Percentiles rank a stretch among this genome's conserved stretches.
phyloP scores from a whole-genome alignment of 306 rosid species.

The Begonia peltatifolia region DNA sequence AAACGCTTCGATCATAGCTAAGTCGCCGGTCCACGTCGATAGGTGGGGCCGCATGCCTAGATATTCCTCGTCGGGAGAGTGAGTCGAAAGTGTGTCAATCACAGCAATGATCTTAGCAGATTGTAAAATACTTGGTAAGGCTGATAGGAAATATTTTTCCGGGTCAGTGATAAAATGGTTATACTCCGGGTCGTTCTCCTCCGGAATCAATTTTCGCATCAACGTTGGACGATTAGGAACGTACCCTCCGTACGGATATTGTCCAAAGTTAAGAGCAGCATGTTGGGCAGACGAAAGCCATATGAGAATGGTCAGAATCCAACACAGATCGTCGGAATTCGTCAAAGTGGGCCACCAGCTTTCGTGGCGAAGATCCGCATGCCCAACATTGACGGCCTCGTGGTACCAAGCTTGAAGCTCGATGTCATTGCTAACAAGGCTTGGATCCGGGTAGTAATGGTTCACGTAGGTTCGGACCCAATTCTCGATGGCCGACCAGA shows the following conservation, averaged over 20 bases:
- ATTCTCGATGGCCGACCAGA: slow-evolving; percentile 69
- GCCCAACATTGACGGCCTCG: slow-evolving; percentile 79
- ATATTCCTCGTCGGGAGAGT: slow-evolving; percentile 89
- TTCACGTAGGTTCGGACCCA: slow-evolving; percentile 58
- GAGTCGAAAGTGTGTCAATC: slow-evolving; percentile 78
- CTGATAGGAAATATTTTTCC: slow-evolving; percentile 54
- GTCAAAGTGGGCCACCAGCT: slow-evolving; percentile 79
- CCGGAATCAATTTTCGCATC: slow-evolving; percentile 62
- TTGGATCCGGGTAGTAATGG: slow-evolving; percentile 48
- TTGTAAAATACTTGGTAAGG: slow-evolving; percentile 61
- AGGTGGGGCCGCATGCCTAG: slow-evolving; percentile 61
- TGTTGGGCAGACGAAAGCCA: slow-evolving; percentile 90
- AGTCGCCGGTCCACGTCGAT: slow-evolving; percentile 59
- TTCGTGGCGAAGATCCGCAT: slow-evolving; percentile 43
- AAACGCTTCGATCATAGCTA: slow-evolving; percentile 45
- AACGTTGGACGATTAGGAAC: slow-evolving; percentile 82
- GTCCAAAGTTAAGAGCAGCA: slow-evolving; percentile 84
- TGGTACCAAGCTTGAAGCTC: slow-evolving; percentile 77
- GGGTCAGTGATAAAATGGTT: slow-evolving; percentile 54
- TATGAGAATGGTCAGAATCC: slow-evolving; percentile 47
- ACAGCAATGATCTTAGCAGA: slow-evolving; percentile 68
- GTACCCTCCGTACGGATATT: slow-evolving; percentile 82
- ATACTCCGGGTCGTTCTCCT: slow-evolving; percentile 62
- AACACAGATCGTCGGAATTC: slow-evolving; percentile 43
- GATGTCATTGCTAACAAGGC: slow-evolving; percentile 29